These are phyloP conservation scores for Tagetes patula DNA, from an alignment of 129 eudicot species.

Conservation along the genomic window DNA sequence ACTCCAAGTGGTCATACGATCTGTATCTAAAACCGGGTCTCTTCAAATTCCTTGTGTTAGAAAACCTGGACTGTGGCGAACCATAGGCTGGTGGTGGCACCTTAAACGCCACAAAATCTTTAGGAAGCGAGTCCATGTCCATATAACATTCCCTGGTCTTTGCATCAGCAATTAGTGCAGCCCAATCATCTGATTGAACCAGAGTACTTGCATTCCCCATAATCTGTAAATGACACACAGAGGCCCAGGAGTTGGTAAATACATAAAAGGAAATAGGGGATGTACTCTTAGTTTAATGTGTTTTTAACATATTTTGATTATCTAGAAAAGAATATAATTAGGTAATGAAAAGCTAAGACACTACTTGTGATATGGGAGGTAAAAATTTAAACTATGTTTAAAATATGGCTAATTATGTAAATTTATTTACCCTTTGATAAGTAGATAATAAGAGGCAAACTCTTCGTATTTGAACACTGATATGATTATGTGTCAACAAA, in stretches of 20 bases:
- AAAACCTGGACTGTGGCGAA: conserved; percentile 42
- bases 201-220: conserved; percentile 94
- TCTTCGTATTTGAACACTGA: neutral
- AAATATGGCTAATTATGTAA: neutral
- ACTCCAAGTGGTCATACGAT: conserved; percentile 61
- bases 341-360: neutral
- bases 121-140: conserved; percentile 92
- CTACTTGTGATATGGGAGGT: neutral
- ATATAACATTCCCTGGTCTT: conserved; percentile 67
- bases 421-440: neutral
- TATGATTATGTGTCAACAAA: neutral
- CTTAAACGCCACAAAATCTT: conserved; percentile 55
- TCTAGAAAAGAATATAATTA: neutral
- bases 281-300: neutral
- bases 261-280: neutral
- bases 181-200: conserved; percentile 90
- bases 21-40: conserved; percentile 70
- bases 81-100: conserved; percentile 16
- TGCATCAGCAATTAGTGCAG: conserved; percentile 83
- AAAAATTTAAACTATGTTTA: neutral
- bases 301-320: neutral
- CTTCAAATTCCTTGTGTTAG: conserved; percentile 55
- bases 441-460: neutral
- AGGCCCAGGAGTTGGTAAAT: neutral
- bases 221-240: conserved; percentile 38